Percentiles rank a stretch among this genome's conserved stretches.
phyloP scores from a whole-genome alignment of 768 basidiomycete genomes.

The Hypholoma fasciculare region DNA sequence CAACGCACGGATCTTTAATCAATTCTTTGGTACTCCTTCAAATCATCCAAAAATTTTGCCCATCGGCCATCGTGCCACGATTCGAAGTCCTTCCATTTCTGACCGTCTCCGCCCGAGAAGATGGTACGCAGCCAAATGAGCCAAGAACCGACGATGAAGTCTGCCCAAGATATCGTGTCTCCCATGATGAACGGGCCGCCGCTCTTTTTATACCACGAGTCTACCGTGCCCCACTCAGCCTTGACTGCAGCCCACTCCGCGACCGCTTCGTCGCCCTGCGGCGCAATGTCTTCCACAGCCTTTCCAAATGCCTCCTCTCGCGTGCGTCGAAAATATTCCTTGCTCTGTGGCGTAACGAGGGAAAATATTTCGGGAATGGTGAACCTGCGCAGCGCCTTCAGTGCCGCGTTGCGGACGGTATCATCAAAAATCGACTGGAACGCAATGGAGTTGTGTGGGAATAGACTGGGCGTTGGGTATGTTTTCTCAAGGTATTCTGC shows the following conservation, averaged over 20 bases:
- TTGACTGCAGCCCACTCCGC: slow-evolving; percentile 29
- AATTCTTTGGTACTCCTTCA: neutral
- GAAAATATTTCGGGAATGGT: neutral
- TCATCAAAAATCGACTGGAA: neutral
- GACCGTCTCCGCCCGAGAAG: slow-evolving; percentile 30
- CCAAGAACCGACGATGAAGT: slow-evolving; percentile 7
- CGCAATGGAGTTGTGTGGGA: neutral
- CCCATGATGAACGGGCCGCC: slow-evolving; percentile 4
- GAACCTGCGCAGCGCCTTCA: neutral
- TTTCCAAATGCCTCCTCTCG: neutral
- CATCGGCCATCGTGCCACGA: slow-evolving; percentile 11
- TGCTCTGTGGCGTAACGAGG: neutral
- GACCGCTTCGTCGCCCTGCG: slow-evolving; percentile 13
- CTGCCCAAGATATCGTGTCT: neutral
- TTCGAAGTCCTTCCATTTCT: slow-evolving; percentile 31
- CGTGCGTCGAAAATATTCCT: neutral
- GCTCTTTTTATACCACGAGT: neutral
- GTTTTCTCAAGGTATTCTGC: slow-evolving; percentile 15
- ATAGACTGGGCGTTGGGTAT: neutral
- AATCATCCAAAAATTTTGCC: slow-evolving; percentile 9
- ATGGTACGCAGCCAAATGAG: slow-evolving; percentile 25
- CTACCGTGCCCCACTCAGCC: neutral
- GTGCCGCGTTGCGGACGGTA: neutral
- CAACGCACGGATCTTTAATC: slow-evolving; percentile 28
- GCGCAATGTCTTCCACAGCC: neutral